phyloP scores from a whole-genome alignment of 352 stramenopile genomes.

The Globisporangium alternatum region DNA sequence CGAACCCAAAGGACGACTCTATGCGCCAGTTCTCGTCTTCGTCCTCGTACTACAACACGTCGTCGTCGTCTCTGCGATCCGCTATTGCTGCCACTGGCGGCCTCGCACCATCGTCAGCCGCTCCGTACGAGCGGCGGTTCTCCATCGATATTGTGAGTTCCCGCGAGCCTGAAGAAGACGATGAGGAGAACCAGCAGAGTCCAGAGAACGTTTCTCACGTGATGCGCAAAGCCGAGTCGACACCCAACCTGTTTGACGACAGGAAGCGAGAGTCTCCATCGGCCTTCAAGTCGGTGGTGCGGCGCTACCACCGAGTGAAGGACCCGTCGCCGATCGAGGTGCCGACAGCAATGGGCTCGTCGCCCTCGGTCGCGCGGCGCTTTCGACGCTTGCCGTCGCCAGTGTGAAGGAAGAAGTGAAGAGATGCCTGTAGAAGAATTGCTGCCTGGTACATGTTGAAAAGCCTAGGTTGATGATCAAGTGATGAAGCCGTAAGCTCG shows the following conservation, averaged over 20 bases:
- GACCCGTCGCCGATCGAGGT: constrained; percentile 10
- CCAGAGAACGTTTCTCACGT: neutral
- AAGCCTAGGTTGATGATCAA: neutral
- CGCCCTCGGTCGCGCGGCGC: neutral
- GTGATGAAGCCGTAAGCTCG: neutral
- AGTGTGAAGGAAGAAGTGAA: constrained; percentile 1
- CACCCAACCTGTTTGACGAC: constrained; percentile 13
- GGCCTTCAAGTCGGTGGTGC: neutral
- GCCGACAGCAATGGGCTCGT: neutral
- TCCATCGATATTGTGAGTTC: constrained; percentile 13
- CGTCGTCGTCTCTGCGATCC: constrained; percentile 1
- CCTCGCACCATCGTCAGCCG: neutral
- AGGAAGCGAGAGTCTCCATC: neutral
- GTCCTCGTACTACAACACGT: constrained; percentile 13
- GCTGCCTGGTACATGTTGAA: neutral
- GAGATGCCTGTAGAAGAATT: neutral
- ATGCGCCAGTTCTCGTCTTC: constrained; percentile 8
- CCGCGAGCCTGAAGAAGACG: constrained; percentile 18
- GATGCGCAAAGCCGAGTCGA: constrained; percentile 1
- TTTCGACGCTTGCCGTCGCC: constrained; percentile 12
- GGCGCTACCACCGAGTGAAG: constrained; percentile 5
- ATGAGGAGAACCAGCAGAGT: constrained; percentile 10
- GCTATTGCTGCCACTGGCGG: neutral
- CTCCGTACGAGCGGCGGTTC: constrained; percentile 2
- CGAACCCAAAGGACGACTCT: constrained; percentile 4